Base-by-base conservation (phyloP, 2,329 filamentous ascomycete species). In the Elsinoe australis region DNA sequence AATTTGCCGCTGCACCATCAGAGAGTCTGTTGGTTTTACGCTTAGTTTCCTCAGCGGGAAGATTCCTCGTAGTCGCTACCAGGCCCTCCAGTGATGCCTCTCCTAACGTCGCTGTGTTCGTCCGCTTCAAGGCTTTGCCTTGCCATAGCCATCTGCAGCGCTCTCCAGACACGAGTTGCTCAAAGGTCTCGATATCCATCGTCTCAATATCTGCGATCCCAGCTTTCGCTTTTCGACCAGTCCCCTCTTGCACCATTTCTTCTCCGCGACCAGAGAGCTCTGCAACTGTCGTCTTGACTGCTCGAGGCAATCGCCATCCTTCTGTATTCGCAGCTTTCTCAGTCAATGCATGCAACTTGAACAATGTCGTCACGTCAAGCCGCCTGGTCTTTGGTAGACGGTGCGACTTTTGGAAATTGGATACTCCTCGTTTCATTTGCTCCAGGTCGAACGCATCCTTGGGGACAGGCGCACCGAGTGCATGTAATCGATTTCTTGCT, bases 211-310 rank as follows among this genome's bases (percentile, higher is more conserved):
- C 90, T 3, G 86, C 85, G 55, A 96, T 89, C 3, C 87, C 87
- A 49, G 82, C 87, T 65, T 94, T 94, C 57, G 94, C 88, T 39
- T 83, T 81, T 26, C 71, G 68, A 19, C 85, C 85, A 4, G 95
- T 88, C 73, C 94, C 94, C n/a, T 87, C 89, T 72, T 94, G 87
- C 38, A 95, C 83, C 68, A 95, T 85, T 64, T 95, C 90, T 39
- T 89, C 89, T 47, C 90, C 83, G 63, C 95, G 95, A 10, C 92
- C 90, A 56, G 87, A 87, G 31, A 98, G 79, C 65, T 95, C 92
- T 14, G 85, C 88, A 38, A 96, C 85, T 0, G 90, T 95, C 2
- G 87, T 94, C 63, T 96, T 96, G 58, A 98, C 87, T 14, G 90
- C 89, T 59, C 87, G 83, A 44, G 88, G 86, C n/a, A 94, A 86